Evolutionary conservation across 2,329 filamentous ascomycete species (phyloP), one percentile per base, ranked within the genome.

Genomic region (Daldinia sp.): DNA sequence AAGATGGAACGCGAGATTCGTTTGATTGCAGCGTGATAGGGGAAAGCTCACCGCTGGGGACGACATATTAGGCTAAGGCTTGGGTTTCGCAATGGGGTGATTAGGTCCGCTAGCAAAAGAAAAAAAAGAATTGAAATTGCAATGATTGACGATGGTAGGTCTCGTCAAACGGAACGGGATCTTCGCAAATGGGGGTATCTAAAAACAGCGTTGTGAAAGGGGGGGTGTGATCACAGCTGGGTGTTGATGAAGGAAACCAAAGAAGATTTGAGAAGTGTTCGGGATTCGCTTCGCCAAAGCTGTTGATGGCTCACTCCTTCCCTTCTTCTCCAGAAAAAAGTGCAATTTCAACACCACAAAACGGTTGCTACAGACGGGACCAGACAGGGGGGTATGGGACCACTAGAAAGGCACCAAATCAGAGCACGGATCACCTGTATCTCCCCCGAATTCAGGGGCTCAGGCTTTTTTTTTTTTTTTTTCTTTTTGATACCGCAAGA

Each of bases 21-120:
- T 54, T 63, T 51, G 67, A 67, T 55, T 54, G 55, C 48, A 58
- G 53, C n/a, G 66, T 68, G 68, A 74, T 75, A 75, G 73, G 73
- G 73, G 73, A 74, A 9, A 67, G 76, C 77, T 76, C 75, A 79
- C 77, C 73, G 77, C 77, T 77, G 77, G 77, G 73, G 77, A 74
- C 72, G 77, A 79, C 77, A 79, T 79, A 75, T 77, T 78, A 74
- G 74, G 72, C 73, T 76, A 77, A 74, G 71, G 67, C 56, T 70
- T 73, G 61, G 48, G 68, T 64, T 72, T 69, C 68, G 66, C 61
- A 65, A 72, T 61, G 44, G 64, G 65, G 63, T 66, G 67, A 70
- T 54, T 46, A 58, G 56, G 60, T 61, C 62, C 54, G 68, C 51
- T 62, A 57, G 57, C 12, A 68, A 10, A 35, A 35, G 10, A 35